Conservation (phyloP, 257 asterid species). For the Salvia rosmarinus region DNA sequence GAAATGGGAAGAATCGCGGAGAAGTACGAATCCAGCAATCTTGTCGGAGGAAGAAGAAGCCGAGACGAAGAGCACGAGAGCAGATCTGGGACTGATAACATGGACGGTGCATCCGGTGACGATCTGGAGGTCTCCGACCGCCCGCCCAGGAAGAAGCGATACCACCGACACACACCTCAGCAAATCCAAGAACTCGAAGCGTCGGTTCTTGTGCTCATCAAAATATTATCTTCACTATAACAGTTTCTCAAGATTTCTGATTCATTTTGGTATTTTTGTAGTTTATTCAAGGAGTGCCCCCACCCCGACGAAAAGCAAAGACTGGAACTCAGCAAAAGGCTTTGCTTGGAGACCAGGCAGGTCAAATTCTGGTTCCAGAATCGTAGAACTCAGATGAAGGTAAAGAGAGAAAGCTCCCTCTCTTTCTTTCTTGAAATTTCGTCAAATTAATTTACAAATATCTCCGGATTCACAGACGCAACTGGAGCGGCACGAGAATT, state of each 20-base stretch:
- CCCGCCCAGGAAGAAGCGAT: conserved; percentile 85
- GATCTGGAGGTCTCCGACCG: conserved; percentile 71
- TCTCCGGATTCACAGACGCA: conserved; percentile 44
- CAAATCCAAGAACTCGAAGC: conserved; percentile 98
- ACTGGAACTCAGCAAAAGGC: conserved; percentile 58
- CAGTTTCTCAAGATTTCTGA: background rate
- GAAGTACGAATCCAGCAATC: conserved; percentile 45
- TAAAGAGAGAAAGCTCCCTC: background rate
- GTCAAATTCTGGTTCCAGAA: conserved; percentile 76
- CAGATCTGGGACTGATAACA: conserved; percentile 93
- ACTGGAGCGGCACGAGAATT: conserved; percentile 61
- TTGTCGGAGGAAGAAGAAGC: conserved; percentile 58
- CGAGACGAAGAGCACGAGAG: conserved; percentile 90
- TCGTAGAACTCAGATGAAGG: conserved; percentile 73
- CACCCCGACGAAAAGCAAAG: conserved; percentile 71
- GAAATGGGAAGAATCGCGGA: conserved; percentile 57
- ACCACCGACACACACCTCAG: conserved; percentile 99
- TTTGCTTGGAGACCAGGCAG: conserved; percentile 60
- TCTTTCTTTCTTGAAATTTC: background rate
- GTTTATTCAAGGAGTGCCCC: conserved; percentile 63
- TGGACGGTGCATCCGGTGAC: conserved; percentile 83
- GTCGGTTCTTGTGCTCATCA: conserved; percentile 35
- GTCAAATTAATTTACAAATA: background rate
- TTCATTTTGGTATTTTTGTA: conserved; percentile 5
- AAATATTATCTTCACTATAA: background rate